These are phyloP conservation scores for Leccinum longicurvipes DNA, from an alignment of 768 basidiomycete species.

Conservation along the genomic window DNA sequence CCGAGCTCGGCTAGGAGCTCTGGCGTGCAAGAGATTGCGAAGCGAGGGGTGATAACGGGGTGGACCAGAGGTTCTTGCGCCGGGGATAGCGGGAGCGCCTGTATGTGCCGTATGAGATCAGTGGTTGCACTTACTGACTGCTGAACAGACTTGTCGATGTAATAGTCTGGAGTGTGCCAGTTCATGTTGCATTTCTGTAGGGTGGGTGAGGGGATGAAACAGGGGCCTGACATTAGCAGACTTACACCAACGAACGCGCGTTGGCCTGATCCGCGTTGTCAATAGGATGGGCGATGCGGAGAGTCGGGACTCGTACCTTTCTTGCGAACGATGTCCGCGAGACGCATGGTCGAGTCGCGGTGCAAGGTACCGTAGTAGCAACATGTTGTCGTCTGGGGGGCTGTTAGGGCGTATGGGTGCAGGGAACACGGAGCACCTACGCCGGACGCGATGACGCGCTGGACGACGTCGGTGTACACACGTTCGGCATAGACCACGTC, in stretches of 20 bases:
- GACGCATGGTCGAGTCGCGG: conserved; percentile 70
- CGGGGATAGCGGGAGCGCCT: conserved; percentile 41
- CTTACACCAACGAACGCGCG: conserved; percentile 83
- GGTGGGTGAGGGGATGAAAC: conserved; percentile 4
- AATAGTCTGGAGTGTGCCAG: conserved; percentile 70
- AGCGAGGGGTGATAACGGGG: conserved; percentile 93
- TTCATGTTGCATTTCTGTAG: conserved; percentile 35
- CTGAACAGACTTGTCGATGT: conserved; percentile 60
- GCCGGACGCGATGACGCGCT: conserved; percentile 66
- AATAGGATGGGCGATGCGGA: conserved; percentile 1
- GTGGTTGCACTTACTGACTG: conserved; percentile 61
- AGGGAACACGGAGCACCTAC: conserved; percentile 43
- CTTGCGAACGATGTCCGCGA: conserved; percentile 72
- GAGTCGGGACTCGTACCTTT: conserved; percentile 41
- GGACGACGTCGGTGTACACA: conserved; percentile 70
- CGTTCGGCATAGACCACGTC: conserved; percentile 66
- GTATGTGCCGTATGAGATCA: conserved; percentile 67
- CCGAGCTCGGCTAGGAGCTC: conserved; percentile 65
- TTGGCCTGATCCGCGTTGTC: conserved; percentile 50
- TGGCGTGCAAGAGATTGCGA: conserved; percentile 84
- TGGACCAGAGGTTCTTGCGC: conserved; percentile 63
- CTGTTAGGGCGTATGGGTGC: conserved; percentile 3
- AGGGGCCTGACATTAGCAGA: conserved; percentile 8
- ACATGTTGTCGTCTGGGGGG: conserved; percentile 77
- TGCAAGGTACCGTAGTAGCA: conserved; percentile 90